Percentiles rank a stretch among this genome's conserved stretches.
These are phyloP conservation scores for Spergularia bocconei DNA, from an alignment of 148 eudicot species.

Conservation along the genomic window DNA sequence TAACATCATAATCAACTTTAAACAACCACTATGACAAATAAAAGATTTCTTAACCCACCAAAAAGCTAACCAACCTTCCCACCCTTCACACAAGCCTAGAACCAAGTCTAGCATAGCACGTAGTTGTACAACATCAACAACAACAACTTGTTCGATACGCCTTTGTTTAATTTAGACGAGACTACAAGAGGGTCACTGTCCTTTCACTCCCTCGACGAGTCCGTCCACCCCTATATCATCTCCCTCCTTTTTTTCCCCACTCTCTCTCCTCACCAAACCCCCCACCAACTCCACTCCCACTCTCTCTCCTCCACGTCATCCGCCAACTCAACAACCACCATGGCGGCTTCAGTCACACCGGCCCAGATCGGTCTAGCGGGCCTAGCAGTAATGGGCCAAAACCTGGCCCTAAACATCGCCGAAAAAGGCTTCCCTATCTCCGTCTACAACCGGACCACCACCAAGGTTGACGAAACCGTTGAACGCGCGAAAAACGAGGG, in stretches of 20 bases:
- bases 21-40: too few species aligned
- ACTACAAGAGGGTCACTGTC: constrained; percentile 31
- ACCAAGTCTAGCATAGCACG: too few species aligned
- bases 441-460: constrained; percentile 68
- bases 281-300: neutral
- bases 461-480: constrained; percentile 66
- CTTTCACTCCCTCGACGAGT: constrained; percentile 65
- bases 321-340: neutral
- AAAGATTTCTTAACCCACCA: neutral
- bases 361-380: constrained; percentile 77
- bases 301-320: neutral
- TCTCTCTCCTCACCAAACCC: constrained; percentile 2
- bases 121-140: neutral
- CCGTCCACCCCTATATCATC: constrained; percentile 31
- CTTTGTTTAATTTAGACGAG: neutral
- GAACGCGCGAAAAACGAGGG: constrained; percentile 63
- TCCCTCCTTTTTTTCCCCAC: neutral
- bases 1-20: too few species aligned
- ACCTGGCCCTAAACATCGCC: constrained; percentile 83
- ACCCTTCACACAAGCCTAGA: neutral
- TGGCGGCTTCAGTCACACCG: constrained; percentile 40
- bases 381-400: constrained; percentile 89
- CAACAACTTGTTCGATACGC: neutral
- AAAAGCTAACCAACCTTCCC: neutral
- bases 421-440: constrained; percentile 85